Percentiles rank a stretch among this genome's conserved stretches.
phyloP scores from a whole-genome alignment of 257 asterid species.

The Misopates orontium region DNA sequence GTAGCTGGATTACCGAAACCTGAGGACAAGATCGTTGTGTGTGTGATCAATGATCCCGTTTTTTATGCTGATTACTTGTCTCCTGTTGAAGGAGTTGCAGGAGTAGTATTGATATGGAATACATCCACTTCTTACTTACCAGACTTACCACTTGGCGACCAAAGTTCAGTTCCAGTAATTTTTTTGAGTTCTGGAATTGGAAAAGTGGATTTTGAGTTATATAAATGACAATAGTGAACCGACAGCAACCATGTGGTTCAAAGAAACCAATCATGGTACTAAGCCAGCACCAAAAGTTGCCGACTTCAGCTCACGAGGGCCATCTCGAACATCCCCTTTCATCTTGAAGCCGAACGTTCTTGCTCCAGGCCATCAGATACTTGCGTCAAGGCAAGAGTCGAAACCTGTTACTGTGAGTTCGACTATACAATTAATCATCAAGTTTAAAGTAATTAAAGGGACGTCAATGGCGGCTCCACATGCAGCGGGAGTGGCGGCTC shows the following conservation, averaged over 20 bases:
- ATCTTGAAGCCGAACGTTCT: not conserved
- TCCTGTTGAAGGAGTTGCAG: not conserved
- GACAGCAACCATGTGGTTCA: not conserved
- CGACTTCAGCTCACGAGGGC: not conserved
- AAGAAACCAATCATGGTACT: not conserved
- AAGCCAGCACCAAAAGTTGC: slow-evolving; percentile 8
- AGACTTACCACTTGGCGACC: not conserved
- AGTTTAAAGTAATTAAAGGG: not conserved
- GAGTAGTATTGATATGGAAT: not conserved
- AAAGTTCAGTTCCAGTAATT: not conserved
- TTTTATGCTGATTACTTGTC: not conserved
- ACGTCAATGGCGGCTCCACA: slow-evolving; percentile 14
- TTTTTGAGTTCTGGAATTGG: not conserved
- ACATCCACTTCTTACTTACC: not conserved
- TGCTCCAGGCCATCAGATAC: not conserved
- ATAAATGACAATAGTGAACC: not conserved
- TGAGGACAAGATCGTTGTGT: not conserved
- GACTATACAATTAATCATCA: not conserved
- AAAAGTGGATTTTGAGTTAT: not conserved
- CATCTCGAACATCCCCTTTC: not conserved
- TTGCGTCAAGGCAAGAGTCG: not conserved
- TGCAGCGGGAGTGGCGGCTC: slow-evolving; percentile 4
- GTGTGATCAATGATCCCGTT: not conserved
- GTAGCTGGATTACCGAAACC: too few relatives aligned
- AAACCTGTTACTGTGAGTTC: not conserved